Evolutionary conservation across 805 yeast genomes (phyloP), one percentile per base, ranked within the genome.

Genomic region (Ogataea glucozyma): DNA sequence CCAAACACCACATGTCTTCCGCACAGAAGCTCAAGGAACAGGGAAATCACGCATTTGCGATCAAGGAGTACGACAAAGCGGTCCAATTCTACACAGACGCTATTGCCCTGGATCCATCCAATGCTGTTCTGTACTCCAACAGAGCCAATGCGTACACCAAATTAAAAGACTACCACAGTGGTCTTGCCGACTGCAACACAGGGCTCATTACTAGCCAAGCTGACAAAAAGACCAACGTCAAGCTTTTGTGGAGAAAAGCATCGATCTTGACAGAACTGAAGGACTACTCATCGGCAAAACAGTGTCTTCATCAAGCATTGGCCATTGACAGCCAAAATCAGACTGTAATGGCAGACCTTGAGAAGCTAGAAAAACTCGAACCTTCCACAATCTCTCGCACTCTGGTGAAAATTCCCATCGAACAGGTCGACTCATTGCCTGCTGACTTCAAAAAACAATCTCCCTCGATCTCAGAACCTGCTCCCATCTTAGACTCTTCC

Each of bases 71-170:
- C 55, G 50, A 50, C 4, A 66, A 67, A 21, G 88, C 93, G 0
- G 73, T 76, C 1, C 57, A 68, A 18, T 60, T 70, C 0, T 85
- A 85, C 58, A 59, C 76, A 9, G 72, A 75, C 38, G 88, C 90
- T 3, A 68, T 82, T 26, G 62, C 62, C 7, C 23, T 69, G 13
- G 76, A 76, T 38, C 72, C 80, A 0, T 26, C 50, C 0, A 76
- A 79, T 46, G 73, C 89, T 0, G 71, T 82, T 0, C 64, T 80
- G 1, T 80, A 72, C 56, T 75, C 90, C n/a, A 85, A 85, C 56
- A 64, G 84, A 32, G 85, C 93, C 0, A 79, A 80, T 67, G 71
- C 87, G n/a, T 71, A 75, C 48, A 57, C 83, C 30, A 79, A 80
- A 43, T 57, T 79, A 4, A 53, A 65, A 5, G 71, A 73, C 23